Conservation (phyloP, 2,329 filamentous ascomycete species). For the Alternaria sp. region DNA sequence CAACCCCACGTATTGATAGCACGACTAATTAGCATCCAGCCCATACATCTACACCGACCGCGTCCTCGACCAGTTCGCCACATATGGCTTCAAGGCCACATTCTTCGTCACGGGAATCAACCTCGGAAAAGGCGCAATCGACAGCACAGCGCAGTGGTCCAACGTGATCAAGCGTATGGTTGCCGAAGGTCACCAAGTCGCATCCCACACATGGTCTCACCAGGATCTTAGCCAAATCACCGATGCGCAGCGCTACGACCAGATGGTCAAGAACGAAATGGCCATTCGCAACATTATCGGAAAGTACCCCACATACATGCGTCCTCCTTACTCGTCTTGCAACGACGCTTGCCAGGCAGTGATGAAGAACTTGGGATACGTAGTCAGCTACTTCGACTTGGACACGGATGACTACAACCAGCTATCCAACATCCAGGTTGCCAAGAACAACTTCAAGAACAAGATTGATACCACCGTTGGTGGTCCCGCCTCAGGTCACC, state of each 20-base stretch:
- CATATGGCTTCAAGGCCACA: slow-evolving; percentile 66
- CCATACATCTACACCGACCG: slow-evolving; percentile 66
- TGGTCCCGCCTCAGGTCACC: slow-evolving; percentile 35
- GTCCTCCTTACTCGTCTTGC: slow-evolving; percentile 57
- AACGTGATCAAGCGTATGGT: slow-evolving; percentile 62
- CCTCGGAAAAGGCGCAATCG: slow-evolving; percentile 63
- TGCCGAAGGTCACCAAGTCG: slow-evolving; percentile 65
- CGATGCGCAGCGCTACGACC: slow-evolving; percentile 53
- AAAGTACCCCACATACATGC: slow-evolving; percentile 63
- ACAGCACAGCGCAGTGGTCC: slow-evolving; percentile 55
- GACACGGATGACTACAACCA: slow-evolving; percentile 58
- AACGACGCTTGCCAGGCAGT: slow-evolving; percentile 46
- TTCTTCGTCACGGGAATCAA: slow-evolving; percentile 70
- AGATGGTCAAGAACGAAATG: slow-evolving; percentile 62
- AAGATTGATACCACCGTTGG: slow-evolving; percentile 30
- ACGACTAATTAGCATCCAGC: not conserved
- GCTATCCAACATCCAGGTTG: slow-evolving; percentile 42
- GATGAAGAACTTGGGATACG: slow-evolving; percentile 59
- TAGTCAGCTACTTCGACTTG: slow-evolving; percentile 66
- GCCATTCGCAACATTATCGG: slow-evolving; percentile 62
- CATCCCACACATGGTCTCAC: slow-evolving; percentile 64
- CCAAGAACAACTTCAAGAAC: slow-evolving; percentile 50
- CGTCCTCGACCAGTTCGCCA: slow-evolving; percentile 65
- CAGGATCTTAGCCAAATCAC: slow-evolving; percentile 55
- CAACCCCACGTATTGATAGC: no score